Evolutionary conservation across 2,329 filamentous ascomycete genomes (phyloP), one percentile per base, ranked within the genome.

Genomic region (Plenodomus lindquistii): DNA sequence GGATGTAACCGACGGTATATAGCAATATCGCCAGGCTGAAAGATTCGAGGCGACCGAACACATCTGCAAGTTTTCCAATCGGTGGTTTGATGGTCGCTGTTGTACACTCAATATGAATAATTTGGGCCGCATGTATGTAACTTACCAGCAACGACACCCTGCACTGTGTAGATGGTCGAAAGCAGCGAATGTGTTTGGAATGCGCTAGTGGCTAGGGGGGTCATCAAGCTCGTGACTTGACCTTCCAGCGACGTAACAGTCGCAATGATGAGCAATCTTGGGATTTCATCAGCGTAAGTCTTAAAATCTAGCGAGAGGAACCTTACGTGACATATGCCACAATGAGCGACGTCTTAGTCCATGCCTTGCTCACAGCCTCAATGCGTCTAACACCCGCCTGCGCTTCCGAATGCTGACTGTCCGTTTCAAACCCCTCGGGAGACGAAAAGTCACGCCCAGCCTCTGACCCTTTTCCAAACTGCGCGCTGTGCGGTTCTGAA

Each of bases 181-280:
- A 87, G 77, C 27, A 89, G 75, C 11, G 85, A 85, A 63, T 88
- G 86, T 40, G 79, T 77, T 34, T 75, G 75, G 62, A 88, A 89
- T 2, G 80, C 77, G 49, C 84, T 87, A 1, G 85, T 88, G 22
- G 87, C 84, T 72, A 84, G 87, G 18, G 82, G 80, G 15, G 80
- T 79, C 40, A 88, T 73, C 8, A 83, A 80, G 43, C 77, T 79
- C 2, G 84, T 84, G 8, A 83, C 84, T 63, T 87, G 85, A 15
- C 79, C 79, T 66, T 87, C 85, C 16, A 88, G 76, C n/a, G 84
- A 87, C 5, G 84, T 86, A 40, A 81, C 80, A 59, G 84, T 86
- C 17, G 85, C 83, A 74, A 87, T 83, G 46, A 85, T 75, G 52
- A 85, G 64, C 7, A 71, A 56, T 10, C 65, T 71, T 17, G 35